A percentile compares a stretch with the other conserved stretches of the same genome.
Conservation (phyloP, 257 asterid genomes). For the Solanum gandarillasii region DNA sequence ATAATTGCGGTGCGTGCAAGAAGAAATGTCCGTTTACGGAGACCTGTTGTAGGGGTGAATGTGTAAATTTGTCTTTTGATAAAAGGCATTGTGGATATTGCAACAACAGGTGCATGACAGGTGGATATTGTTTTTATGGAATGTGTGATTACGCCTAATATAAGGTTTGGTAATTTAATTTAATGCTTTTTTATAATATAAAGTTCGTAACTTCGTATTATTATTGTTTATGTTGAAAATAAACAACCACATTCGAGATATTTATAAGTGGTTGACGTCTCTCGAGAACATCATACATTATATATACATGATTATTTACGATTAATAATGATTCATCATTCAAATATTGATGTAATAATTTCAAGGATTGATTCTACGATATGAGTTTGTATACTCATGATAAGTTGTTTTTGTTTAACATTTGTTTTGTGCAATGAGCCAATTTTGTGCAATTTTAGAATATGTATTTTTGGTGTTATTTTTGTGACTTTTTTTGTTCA, state of each 20-base stretch:
- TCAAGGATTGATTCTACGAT: background rate
- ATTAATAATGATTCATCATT: background rate
- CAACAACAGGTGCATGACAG: slow-evolving; percentile 32
- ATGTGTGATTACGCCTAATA: slow-evolving; percentile 52
- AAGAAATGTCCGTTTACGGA: slow-evolving; percentile 35
- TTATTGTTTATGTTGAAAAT: no score
- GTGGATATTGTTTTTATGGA: slow-evolving; percentile 45
- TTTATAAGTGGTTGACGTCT: background rate
- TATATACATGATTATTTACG: no score
- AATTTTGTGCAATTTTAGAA: background rate
- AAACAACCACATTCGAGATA: background rate
- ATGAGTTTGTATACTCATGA: background rate
- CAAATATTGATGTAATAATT: background rate
- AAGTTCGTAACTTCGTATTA: background rate
- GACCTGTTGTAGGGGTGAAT: slow-evolving; percentile 48
- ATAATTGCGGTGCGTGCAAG: slow-evolving; percentile 59
- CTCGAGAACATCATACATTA: background rate
- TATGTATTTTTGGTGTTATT: background rate
- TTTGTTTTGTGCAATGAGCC: background rate
- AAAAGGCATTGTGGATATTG: slow-evolving; percentile 56
- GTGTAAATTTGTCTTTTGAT: slow-evolving; percentile 39
- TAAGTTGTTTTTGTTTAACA: background rate
- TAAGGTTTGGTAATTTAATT: background rate
- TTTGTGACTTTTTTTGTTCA: background rate
- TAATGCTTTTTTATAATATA: background rate